A percentile compares a stretch with the other conserved stretches of the same genome.
phyloP scores from a whole-genome alignment of 768 basidiomycete genomes.

The Amanita pallidorosea region DNA sequence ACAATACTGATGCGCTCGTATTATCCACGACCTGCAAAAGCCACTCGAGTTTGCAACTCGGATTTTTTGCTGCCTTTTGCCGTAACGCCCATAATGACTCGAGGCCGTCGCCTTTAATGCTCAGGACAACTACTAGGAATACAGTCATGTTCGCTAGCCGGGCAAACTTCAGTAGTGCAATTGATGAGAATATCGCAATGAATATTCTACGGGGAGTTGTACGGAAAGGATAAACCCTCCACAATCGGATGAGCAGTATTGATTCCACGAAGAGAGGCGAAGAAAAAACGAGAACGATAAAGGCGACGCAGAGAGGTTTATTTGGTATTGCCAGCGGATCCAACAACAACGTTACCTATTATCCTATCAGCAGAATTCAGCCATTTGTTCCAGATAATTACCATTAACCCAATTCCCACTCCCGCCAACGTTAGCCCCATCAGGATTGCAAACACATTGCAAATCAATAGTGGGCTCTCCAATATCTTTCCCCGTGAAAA shows the following conservation, averaged over 20 bases:
- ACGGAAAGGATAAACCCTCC: slow-evolving; percentile 11
- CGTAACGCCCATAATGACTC: background rate
- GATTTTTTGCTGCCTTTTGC: background rate
- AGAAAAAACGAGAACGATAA: slow-evolving; percentile 5
- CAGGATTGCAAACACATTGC: slow-evolving; percentile 12
- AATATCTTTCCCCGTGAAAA: slow-evolving; percentile 11
- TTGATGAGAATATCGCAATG: slow-evolving; percentile 9
- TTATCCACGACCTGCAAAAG: slow-evolving; percentile 12
- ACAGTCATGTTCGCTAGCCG: slow-evolving; percentile 8
- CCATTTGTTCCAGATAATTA: slow-evolving; percentile 4
- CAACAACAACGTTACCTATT: background rate
- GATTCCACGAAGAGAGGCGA: slow-evolving; percentile 15
- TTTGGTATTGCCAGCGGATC: background rate
- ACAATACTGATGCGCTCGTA: slow-evolving; percentile 10
- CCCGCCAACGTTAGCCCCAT: slow-evolving; percentile 9
- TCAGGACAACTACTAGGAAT: slow-evolving; percentile 7
- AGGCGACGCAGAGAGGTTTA: slow-evolving; percentile 1
- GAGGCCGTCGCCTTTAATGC: background rate
- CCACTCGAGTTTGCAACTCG: slow-evolving; percentile 11
- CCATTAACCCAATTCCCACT: slow-evolving; percentile 1
- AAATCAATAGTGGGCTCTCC: slow-evolving; percentile 11
- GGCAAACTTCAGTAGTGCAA: slow-evolving; percentile 10
- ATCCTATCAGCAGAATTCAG: background rate
- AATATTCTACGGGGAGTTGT: slow-evolving; percentile 5
- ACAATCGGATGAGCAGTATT: slow-evolving; percentile 13